A percentile compares a stretch with the other conserved stretches of the same genome.
Conservation (phyloP, 371 early-diverging fungal genomes). For the Zopfochytrium polystomum region DNA sequence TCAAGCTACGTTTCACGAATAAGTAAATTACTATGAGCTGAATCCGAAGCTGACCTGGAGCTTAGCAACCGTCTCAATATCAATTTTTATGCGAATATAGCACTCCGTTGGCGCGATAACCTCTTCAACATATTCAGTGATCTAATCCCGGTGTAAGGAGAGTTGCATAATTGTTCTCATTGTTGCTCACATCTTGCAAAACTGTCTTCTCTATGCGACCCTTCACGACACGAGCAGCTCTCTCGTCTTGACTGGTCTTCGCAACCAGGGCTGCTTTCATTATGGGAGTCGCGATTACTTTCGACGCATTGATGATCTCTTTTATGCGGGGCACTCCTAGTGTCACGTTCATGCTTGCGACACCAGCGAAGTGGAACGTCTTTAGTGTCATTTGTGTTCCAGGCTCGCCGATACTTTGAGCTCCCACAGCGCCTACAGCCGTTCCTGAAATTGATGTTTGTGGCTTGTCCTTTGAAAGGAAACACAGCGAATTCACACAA, state of each 20-base stretch:
- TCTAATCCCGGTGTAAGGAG: slow-evolving; percentile 19
- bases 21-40: too few species aligned
- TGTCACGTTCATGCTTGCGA: slow-evolving; percentile 98
- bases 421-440: slow-evolving; percentile 97
- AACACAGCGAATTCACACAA: not conserved
- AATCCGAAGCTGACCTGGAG: slow-evolving; percentile 51
- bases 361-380: slow-evolving; percentile 99
- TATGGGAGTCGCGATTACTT: slow-evolving; percentile 93
- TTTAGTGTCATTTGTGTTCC: slow-evolving; percentile 99
- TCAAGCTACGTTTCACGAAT: slow-evolving; percentile 61
- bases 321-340: slow-evolving; percentile 99
- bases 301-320: slow-evolving; percentile 67
- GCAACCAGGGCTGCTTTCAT: slow-evolving; percentile 76
- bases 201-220: slow-evolving; percentile 88
- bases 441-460: slow-evolving; percentile 41
- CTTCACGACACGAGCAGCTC: slow-evolving; percentile 89
- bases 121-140: slow-evolving; percentile 90
- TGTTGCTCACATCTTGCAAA: slow-evolving; percentile 65
- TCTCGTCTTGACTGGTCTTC: slow-evolving; percentile 47
- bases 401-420: slow-evolving; percentile 99
- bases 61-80: slow-evolving; percentile 72
- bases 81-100: slow-evolving; percentile 75
- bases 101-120: slow-evolving; percentile 74
- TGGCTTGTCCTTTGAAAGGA: too few species aligned
- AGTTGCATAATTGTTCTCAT: not conserved